A percentile compares a stretch with the other conserved stretches of the same genome.
phyloP scores from a whole-genome alignment of 2,329 filamentous ascomycete species.

The Teratosphaeriaceae sp. region DNA sequence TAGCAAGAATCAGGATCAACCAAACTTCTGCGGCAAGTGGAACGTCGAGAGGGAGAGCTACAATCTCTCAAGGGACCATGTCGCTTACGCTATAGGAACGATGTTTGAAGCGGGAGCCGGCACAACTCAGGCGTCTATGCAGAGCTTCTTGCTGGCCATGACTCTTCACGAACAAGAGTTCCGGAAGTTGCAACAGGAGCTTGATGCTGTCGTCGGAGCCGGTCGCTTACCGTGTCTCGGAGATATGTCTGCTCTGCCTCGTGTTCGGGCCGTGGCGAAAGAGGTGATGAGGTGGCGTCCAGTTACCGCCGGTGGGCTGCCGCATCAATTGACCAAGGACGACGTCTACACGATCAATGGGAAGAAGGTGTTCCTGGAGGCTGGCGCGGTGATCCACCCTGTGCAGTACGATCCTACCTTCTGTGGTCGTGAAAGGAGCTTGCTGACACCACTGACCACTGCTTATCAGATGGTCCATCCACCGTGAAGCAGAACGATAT shows the following conservation, averaged over 20 bases:
- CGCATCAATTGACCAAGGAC: conserved; percentile 48
- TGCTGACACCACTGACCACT: no score
- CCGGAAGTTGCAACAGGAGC: conserved; percentile 25
- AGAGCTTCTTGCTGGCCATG: conserved; percentile 27
- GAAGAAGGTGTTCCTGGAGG: conserved; percentile 46
- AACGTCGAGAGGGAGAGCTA: conserved; percentile 17
- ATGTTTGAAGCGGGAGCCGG: conserved; percentile 27
- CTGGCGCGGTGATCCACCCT: conserved; percentile 43
- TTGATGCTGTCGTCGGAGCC: conserved; percentile 28
- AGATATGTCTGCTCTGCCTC: conserved; percentile 32
- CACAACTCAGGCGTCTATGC: conserved; percentile 28
- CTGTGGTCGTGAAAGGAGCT: no score
- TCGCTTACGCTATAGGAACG: conserved; percentile 27
- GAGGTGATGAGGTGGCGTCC: conserved; percentile 43
- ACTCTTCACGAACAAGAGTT: conserved; percentile 18
- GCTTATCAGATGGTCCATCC: conserved; percentile 49
- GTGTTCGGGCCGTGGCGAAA: conserved; percentile 35
- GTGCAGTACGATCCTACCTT: no score
- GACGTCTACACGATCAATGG: conserved; percentile 44
- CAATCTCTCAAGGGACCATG: conserved; percentile 22
- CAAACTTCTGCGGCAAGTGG: conserved; percentile 23
- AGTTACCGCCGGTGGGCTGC: conserved; percentile 38
- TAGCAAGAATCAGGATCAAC: conserved; percentile 14
- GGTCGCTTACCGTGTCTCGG: conserved; percentile 29
- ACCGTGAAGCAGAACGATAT: conserved; percentile 46